Base-by-base conservation (phyloP, 2,329 filamentous ascomycete species). In the Aspergillus sp. region DNA sequence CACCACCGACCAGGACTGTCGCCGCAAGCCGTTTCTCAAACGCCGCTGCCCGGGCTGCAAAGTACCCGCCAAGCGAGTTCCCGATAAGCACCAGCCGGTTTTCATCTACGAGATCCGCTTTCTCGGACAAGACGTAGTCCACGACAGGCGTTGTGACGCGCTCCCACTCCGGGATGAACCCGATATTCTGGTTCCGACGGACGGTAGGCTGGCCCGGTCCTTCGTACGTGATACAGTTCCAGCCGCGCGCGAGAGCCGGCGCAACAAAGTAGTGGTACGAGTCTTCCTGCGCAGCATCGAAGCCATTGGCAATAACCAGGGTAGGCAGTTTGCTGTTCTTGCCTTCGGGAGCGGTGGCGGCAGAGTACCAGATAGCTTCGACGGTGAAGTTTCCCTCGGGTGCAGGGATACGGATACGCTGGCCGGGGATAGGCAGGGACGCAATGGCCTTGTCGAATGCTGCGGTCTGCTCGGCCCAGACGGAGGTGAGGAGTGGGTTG, bases 121-220 rank as follows among this genome's bases (percentile, higher is more conserved):
- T n/a, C 3, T 41, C 7, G 2, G 49, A 12, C 6, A 43, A 17
- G 11, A 43, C 11, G 21, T 75, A 75, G 64, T 80, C 77, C 0
- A 81, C 64, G 1, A 80, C 65, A 0, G 77, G 77, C 0, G 69
- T 73, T 4, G 76, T 67, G 0, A 76, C 77, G 6, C 57, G 66
- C 62, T 79, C 75, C 78, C 78, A 81, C 19, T 80, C 70, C 0
- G 70, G 70, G 17, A 79, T 78, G 61, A 81, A 81, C 3, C 75
- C 77, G 1, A 80, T 46, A 3, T 69, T 63, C 39, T 82, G 75
- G 0, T 74, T 57, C 1, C 79, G 73, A 9, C 75, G 73, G 2
- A 77, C 73, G 0, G 68, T 74, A 3, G 72, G 70, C 60, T 82
- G 79, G 0, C 79, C 79, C 0, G 79, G 79, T 0, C 79, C 80